phyloP scores from a whole-genome alignment of 139 green algal genomes.

The Coelastrella sp. region DNA sequence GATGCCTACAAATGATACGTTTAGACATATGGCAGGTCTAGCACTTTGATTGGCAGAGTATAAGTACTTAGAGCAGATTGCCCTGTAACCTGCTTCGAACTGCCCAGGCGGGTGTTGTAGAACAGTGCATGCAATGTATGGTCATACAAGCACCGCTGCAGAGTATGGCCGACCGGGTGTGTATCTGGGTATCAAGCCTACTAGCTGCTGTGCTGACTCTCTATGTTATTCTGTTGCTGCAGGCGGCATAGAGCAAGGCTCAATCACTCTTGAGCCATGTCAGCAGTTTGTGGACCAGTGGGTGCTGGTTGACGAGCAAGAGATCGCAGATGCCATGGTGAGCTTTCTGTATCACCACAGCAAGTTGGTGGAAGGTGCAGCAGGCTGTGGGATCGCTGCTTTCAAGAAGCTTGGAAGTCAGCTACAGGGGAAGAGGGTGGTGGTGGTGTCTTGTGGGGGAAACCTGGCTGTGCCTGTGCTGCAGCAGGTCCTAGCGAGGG shows the following conservation, averaged over 20 bases:
- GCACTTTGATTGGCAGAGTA: no score
- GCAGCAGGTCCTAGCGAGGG: slow-evolving; percentile 1
- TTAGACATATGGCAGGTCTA: no score
- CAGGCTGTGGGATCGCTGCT: slow-evolving; percentile 67
- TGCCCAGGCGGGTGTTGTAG: no score
- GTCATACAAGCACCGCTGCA: no score
- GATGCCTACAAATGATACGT: no score
- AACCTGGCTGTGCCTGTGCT: slow-evolving; percentile 62
- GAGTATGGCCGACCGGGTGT: no score
- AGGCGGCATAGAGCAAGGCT: slow-evolving; percentile 68
- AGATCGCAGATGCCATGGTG: slow-evolving; percentile 75
- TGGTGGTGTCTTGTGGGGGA: slow-evolving; percentile 72
- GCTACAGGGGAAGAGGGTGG: slow-evolving; percentile 52
- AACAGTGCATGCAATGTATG: no score
- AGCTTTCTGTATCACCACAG: slow-evolving; percentile 56
- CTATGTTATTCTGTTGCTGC: background rate
- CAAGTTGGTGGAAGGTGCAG: slow-evolving; percentile 72
- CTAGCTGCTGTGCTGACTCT: no score
- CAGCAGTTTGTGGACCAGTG: slow-evolving; percentile 69
- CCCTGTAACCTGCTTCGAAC: no score
- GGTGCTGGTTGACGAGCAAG: slow-evolving; percentile 57
- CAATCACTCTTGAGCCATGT: slow-evolving; percentile 69
- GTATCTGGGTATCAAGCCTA: no score
- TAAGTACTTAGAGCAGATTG: no score
- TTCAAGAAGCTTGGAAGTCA: slow-evolving; percentile 46